Evolutionary conservation across 2,329 filamentous ascomycete genomes (phyloP), one percentile per base, ranked within the genome.

Genomic region (Blumeria hordei): DNA sequence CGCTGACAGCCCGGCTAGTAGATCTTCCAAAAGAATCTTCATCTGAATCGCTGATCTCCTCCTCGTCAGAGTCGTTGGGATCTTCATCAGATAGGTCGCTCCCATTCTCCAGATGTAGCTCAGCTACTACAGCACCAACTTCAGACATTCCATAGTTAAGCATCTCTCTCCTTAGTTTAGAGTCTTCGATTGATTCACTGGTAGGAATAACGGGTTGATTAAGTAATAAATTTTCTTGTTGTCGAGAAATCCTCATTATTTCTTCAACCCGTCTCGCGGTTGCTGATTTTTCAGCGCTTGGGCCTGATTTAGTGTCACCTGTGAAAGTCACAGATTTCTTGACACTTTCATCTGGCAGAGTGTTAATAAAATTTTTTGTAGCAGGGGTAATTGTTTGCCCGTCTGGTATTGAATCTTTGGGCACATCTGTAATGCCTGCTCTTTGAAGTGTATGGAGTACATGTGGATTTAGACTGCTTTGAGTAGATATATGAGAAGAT

Each of bases 111-210:
- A 96, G 68, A 56, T 93, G 78, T 49, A 98, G 75, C 68, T 96
- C 88, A 14, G 92, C 92, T 14, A 98, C 92, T 2, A 98, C 85
- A 39, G 86, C 80, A 3, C 88, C 87, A 56, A 98, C 81, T 66
- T 96, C 90, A 47, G 83, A 81, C 67, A 94, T 71, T 58, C 85
- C 82, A 64, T 96, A 98, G 59, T 85, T 76, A 7, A 96, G 73
- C 88, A 98, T 96, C 63, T 95, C 81, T 56, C 81, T 78, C 6
- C 92, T 81, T 28, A 94, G 68, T 35, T 75, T 75, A 3, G 87
- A 84, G 59, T 95, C 90, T 60, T 94, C 88, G 11, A 76, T 72
- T 0, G 82, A 78, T 62, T 98, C 92, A 54, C 84, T 75, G 0
- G 81, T 74, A 1, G 87, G 83, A 12, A 84, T 74, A 11, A 87